Percentiles rank a stretch among this genome's conserved stretches.
These are phyloP conservation scores for Leptosphaerulina australis DNA, from an alignment of 2,329 filamentous ascomycete genomes.

Conservation along the genomic window DNA sequence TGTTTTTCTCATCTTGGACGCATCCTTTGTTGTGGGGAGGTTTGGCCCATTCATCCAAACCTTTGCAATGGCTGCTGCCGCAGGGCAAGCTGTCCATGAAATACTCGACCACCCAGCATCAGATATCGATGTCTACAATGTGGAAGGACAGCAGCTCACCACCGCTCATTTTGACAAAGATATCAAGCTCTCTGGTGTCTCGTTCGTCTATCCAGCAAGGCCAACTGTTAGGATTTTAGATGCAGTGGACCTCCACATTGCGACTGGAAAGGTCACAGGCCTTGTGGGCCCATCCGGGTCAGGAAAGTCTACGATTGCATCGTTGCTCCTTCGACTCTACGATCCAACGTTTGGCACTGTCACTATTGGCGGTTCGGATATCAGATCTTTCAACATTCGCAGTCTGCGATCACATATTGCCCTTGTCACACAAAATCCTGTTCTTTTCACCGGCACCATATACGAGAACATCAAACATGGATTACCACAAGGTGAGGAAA, in stretches of 20 bases:
- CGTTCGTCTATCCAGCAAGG: constrained; percentile 54
- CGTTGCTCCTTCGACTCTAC: constrained; percentile 52
- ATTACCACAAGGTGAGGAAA: constrained; percentile 23
- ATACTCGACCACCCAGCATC: constrained; percentile 51
- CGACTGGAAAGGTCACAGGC: constrained; percentile 52
- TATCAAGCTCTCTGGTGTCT: constrained; percentile 48
- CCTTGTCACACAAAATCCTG: constrained; percentile 43
- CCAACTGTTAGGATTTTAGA: constrained; percentile 51
- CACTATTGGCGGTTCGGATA: constrained; percentile 34
- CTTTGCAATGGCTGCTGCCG: constrained; percentile 60
- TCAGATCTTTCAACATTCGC: constrained; percentile 39
- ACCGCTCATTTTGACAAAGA: constrained; percentile 33
- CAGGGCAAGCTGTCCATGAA: constrained; percentile 54
- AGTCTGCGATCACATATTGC: constrained; percentile 42
- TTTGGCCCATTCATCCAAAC: constrained; percentile 67
- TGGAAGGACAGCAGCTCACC: constrained; percentile 30
- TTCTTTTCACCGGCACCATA: constrained; percentile 45
- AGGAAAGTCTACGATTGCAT: constrained; percentile 54
- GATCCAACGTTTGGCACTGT: constrained; percentile 40
- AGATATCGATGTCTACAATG: constrained; percentile 49
- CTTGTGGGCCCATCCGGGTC: constrained; percentile 55
- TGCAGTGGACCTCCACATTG: constrained; percentile 45
- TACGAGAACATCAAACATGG: constrained; percentile 47
- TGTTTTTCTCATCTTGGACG: constrained; percentile 68
- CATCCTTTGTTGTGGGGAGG: constrained; percentile 66